These are phyloP conservation scores for Dunaliella sp. DNA, from an alignment of 139 green algal species.

Conservation along the genomic window DNA sequence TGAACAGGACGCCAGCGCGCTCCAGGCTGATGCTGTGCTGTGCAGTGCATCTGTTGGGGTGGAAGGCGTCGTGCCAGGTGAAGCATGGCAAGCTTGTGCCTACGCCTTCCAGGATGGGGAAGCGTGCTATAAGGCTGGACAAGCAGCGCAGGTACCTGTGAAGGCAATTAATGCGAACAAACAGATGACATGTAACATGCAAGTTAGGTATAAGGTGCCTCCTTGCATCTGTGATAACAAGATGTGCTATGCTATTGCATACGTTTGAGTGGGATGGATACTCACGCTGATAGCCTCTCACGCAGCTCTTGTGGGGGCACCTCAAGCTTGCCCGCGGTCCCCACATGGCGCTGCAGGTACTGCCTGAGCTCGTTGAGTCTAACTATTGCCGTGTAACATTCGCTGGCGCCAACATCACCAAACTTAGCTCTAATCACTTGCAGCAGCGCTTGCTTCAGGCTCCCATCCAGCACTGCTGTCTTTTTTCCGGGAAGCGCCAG, in stretches of 20 bases:
- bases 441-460: background rate
- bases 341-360: background rate
- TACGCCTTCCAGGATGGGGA: background rate
- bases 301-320: background rate
- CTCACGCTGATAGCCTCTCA: background rate
- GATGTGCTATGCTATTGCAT: too few relatives aligned
- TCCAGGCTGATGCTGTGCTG: background rate
- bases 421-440: background rate
- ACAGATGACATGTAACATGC: too few relatives aligned
- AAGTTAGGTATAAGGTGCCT: too few relatives aligned
- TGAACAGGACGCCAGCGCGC: background rate
- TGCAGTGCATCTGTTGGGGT: background rate
- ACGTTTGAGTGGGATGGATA: too few relatives aligned
- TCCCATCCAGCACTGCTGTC: background rate
- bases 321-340: background rate
- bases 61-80: background rate
- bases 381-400: background rate
- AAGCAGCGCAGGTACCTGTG: background rate
- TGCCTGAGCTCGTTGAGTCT: background rate
- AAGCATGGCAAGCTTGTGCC: background rate
- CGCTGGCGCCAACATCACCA: background rate
- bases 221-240: too few relatives aligned
- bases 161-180: too few relatives aligned
- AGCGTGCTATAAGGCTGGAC: background rate
- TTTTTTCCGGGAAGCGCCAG: background rate